A percentile compares a stretch with the other conserved stretches of the same genome.
Conservation (phyloP, 2,329 filamentous ascomycete genomes). For the Colletotrichum phormii region DNA sequence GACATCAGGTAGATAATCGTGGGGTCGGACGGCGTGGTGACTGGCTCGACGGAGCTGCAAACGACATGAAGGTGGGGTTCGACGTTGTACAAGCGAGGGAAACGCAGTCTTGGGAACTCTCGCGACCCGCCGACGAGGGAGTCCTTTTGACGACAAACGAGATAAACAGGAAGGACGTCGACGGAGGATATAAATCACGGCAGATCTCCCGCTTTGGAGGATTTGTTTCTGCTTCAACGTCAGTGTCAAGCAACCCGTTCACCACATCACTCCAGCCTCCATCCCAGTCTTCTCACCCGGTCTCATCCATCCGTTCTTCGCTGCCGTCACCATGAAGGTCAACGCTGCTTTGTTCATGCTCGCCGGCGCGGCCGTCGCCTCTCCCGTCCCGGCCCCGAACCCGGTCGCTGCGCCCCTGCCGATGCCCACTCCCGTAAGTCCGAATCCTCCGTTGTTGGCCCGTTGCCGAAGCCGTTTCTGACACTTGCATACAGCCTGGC, state of each 20-base stretch:
- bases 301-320: neutral
- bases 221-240: conserved; percentile 3
- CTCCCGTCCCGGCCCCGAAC: conserved; percentile 36
- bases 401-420: conserved; percentile 26
- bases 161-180: conserved; percentile 18
- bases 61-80: conserved; percentile 5
- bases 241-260: conserved; percentile 29
- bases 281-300: conserved; percentile 11
- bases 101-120: conserved; percentile 23
- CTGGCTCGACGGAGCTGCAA: conserved; percentile 9
- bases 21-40: conserved; percentile 29
- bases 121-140: conserved; percentile 18
- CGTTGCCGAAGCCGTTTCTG: neutral
- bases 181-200: conserved; percentile 28
- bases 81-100: neutral
- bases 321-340: conserved; percentile 36
- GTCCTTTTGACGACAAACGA: neutral
- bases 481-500: conserved; percentile 57
- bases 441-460: neutral
- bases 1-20: conserved; percentile 25
- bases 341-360: conserved; percentile 36
- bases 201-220: conserved; percentile 23
- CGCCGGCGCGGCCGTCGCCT: conserved; percentile 39
- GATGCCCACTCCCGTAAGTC: conserved; percentile 43
- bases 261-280: neutral